Evolutionary conservation across 1,284 basidiomycete genomes (phyloP), one percentile per base, ranked within the genome.

Genomic region (Puccinia horiana): DNA sequence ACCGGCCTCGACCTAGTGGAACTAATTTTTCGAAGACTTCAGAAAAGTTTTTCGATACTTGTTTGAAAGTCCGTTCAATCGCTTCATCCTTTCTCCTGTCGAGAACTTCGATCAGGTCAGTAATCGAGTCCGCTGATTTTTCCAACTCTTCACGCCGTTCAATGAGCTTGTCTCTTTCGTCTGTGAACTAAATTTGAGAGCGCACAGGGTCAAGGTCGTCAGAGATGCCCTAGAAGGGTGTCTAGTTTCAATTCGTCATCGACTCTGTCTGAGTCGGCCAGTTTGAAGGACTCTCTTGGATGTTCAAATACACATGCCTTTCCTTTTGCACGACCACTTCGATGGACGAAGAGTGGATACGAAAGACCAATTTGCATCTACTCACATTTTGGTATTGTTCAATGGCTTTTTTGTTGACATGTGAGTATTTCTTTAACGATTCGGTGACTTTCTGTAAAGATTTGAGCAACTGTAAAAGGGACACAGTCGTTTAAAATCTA

Each of bases 331-430:
- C 4, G 14, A 61, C 5, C 29, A 61, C 32, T 61, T 26, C 29
- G 16, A 26, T 61, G 32, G 58, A 29, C 58, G 6, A 12, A 61
- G 4, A 3, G 58, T 47, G 44, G 40, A 69, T 40, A 69, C 40
- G 29, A 69, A 5, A 35, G 32, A 23, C 40, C 40, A 61, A 98
- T 87, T 98, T 95, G 86, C n/a, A 73, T 29, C 40, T 23, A 87
- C 79, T n/a, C 16, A 81, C 79, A 81, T 84, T 85, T 84, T 86
- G 85, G 84, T 86, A 87, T 85, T 87, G 86, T 83, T 99, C 97
- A 86, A 98, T 96, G 0, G 96, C 97, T 87, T 98, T 98, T 89
- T 99, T 99, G 90, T 99, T 99, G 84, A 99, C 96, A 86, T 98
- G 96, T 0, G 94, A 93, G 85, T 95, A 99, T 87, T 96, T 96